Evolutionary conservation across 2,329 filamentous ascomycete species (phyloP).

Genomic region (Fusarium paranaense): DNA sequence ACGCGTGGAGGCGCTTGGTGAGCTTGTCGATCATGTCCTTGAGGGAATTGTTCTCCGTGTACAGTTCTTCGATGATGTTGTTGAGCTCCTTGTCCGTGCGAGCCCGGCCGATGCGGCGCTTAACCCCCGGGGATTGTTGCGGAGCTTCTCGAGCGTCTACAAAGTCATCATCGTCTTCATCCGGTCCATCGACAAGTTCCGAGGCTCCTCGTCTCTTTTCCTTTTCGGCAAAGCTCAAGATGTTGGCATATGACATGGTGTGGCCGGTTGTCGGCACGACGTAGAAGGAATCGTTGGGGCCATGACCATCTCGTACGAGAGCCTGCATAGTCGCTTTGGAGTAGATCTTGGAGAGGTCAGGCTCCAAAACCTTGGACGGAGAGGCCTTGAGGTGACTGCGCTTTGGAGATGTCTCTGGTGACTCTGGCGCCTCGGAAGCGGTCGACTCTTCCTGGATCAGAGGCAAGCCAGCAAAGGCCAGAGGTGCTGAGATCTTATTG

Average conservation of each 20-base stretch:
- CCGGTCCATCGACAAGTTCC: slow-evolving; percentile 61
- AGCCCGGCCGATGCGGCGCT: slow-evolving; percentile 55
- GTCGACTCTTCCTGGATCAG: slow-evolving; percentile 68
- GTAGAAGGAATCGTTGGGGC: slow-evolving; percentile 84
- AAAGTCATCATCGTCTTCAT: slow-evolving; percentile 86
- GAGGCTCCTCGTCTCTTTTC: slow-evolving; percentile 71
- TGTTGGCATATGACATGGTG: slow-evolving; percentile 92
- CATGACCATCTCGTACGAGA: slow-evolving; percentile 75
- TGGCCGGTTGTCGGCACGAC: slow-evolving; percentile 93
- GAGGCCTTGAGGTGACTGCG: slow-evolving; percentile 51
- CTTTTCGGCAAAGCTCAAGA: slow-evolving; percentile 77
- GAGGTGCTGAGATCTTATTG: slow-evolving; percentile 86
- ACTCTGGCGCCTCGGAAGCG: slow-evolving; percentile 45
- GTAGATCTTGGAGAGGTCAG: slow-evolving; percentile 86
- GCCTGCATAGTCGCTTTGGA: slow-evolving; percentile 87
- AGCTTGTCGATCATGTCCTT: slow-evolving; percentile 89
- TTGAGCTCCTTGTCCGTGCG: slow-evolving; percentile 59
- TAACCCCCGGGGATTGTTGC: slow-evolving; percentile 56
- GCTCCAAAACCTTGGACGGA: slow-evolving; percentile 51
- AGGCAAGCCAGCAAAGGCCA: slow-evolving; percentile 93
- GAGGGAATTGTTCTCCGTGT: slow-evolving; percentile 87
- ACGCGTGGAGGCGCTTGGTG: slow-evolving; percentile 88
- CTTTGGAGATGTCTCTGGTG: slow-evolving; percentile 55
- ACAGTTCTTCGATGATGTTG: slow-evolving; percentile 88
- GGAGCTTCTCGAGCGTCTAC: slow-evolving; percentile 84